Evolutionary conservation across 106 monocot genomes (phyloP), one percentile per base, ranked within the genome.

Genomic region (Platanthera guangdongensis): DNA sequence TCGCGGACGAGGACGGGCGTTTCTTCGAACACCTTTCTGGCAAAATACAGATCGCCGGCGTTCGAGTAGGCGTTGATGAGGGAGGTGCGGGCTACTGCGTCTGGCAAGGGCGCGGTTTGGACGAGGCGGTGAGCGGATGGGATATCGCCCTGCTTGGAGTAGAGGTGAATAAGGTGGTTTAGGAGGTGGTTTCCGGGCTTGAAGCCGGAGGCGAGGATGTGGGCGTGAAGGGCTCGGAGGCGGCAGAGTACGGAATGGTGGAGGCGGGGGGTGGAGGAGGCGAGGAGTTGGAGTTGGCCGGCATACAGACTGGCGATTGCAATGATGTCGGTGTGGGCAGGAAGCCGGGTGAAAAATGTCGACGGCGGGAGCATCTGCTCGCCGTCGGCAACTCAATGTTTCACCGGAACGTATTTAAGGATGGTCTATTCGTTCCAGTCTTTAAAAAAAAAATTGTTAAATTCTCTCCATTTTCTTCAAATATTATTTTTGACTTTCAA

Each of bases 91-190:
- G 86, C 87, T 22, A 91, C 52, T n/a, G 87, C 71, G 51, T 91
- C 86, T 5, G 71, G 73, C 6, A 54, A 74, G 18, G 79, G 83
- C 57, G 74, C 15, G 45, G 57, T 9, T 71, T 80, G 22, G 83
- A 89, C 86, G 73, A 97, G 87, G 65, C 8, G 84, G 77, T 64
- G 82, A 50, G 94, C 87, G 77, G 94, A 87, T 67, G 71, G 15
- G 48, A 99, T 89, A 74, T 94, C 91, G 74, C 77, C 62, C 73
- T 82, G 86, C 51, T 79, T 82, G 70, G 85, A 49, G 82, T 99
- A 99, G 80, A 99, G 83, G 77, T 89, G 77, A 77, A 94, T 77
- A 82, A 99, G 86, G 83, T 86, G 94, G 90, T 92, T 94, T 83
- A 87, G 80, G 83, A 99, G 71, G 89, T 91, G 88, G 73, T 76